Conservation (phyloP, 805 yeast species). For the Zygosaccharomyces lentus region DNA sequence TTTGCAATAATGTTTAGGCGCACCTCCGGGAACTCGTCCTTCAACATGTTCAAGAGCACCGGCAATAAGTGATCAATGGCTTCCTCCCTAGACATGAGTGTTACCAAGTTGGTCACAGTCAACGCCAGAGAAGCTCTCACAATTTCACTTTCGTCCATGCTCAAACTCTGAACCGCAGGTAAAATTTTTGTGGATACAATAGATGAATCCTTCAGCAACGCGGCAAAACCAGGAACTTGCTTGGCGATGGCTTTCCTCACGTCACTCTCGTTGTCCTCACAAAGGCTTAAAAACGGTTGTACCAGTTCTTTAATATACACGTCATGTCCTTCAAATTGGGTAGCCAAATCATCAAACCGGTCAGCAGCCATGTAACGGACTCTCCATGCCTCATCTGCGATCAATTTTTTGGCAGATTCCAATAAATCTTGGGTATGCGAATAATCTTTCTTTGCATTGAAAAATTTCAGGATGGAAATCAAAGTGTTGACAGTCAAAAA, state of each 20-base stretch:
- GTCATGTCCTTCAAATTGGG: conserved; percentile 54
- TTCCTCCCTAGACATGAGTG: conserved; percentile 75
- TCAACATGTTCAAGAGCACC: conserved; percentile 84
- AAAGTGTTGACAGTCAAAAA: conserved; percentile 84
- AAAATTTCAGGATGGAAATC: conserved; percentile 71
- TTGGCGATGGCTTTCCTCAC: conserved; percentile 93
- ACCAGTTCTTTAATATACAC: conserved; percentile 48
- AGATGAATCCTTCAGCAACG: conserved; percentile 44
- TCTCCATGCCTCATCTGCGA: conserved; percentile 93
- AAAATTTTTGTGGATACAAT: conserved; percentile 64
- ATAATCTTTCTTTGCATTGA: conserved; percentile 52
- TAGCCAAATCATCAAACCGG: conserved; percentile 70
- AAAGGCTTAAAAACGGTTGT: conserved; percentile 63
- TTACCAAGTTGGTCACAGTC: conserved; percentile 81
- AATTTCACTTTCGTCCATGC: conserved; percentile 86
- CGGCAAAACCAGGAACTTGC: conserved; percentile 75
- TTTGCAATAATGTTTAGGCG: conserved; percentile 90
- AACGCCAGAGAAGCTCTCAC: conserved; percentile 92
- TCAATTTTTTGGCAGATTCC: conserved; percentile 61
- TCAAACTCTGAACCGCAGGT: conserved; percentile 77
- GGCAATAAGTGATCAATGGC: conserved; percentile 83
- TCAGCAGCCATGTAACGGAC: conserved; percentile 99
- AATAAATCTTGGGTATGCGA: conserved; percentile 61
- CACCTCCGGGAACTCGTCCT: conserved; percentile 96
- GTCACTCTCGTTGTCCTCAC: conserved; percentile 94